Percentiles rank a stretch among this genome's conserved stretches.
Conservation (phyloP, 2,329 filamentous ascomycete genomes). For the Neonectria hederae region DNA sequence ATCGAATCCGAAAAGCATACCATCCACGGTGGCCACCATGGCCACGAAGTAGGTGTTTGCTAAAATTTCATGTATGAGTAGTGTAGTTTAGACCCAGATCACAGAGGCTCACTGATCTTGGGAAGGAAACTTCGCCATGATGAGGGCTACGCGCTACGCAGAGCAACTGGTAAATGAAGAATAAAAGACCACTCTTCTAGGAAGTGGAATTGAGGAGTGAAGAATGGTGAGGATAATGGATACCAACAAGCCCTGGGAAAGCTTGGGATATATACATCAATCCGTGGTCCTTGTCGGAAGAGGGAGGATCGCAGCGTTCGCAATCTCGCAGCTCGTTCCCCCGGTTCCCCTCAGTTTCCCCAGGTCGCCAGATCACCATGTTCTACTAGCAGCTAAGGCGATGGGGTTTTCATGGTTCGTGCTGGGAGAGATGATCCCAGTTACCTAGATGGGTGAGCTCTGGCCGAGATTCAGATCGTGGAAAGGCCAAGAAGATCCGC, state of each 20-base stretch:
- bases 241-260: not conserved
- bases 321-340: not conserved
- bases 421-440: not conserved
- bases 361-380: not conserved
- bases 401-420: not conserved
- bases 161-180: not conserved
- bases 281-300: not conserved
- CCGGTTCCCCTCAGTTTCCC: not conserved
- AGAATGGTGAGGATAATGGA: not conserved
- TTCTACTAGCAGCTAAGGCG: not conserved
- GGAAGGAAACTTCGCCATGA: conserved; percentile 16
- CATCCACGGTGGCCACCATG: conserved; percentile 19
- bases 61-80: not conserved
- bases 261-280: not conserved
- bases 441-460: not conserved
- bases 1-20: conserved; percentile 27
- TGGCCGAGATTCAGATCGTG: not conserved
- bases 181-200: not conserved
- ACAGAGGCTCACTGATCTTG: conserved; percentile 7
- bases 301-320: not conserved
- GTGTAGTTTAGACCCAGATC: too few relatives aligned
- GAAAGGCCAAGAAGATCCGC: too few relatives aligned
- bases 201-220: not conserved
- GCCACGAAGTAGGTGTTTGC: conserved; percentile 21
- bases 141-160: not conserved